Conservation (phyloP, 2,329 filamentous ascomycete genomes). For the Fulvia fulva region DNA sequence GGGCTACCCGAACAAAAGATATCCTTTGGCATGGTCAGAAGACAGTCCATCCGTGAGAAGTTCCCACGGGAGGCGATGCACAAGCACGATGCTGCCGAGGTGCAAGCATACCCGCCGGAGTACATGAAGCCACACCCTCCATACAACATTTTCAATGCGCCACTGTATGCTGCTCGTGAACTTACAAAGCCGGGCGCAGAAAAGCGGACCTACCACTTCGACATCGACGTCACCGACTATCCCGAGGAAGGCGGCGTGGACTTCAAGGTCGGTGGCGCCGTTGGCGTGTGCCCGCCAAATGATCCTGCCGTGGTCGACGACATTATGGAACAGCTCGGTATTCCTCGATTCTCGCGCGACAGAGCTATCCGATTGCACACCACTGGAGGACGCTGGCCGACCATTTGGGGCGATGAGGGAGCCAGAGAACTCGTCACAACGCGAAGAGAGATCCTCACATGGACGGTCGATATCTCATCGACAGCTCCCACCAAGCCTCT, state of each 20-base stretch:
- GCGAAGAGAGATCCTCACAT: conserved; percentile 84
- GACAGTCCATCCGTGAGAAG: conserved; percentile 52
- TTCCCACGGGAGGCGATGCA: conserved; percentile 45
- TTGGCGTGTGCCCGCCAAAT: conserved; percentile 89
- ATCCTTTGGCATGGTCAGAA: conserved; percentile 40
- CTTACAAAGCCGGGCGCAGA: conserved; percentile 84
- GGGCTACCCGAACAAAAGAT: conserved; percentile 73
- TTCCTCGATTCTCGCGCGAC: conserved; percentile 78
- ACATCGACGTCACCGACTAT: conserved; percentile 93
- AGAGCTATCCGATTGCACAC: conserved; percentile 79
- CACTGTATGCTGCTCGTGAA: conserved; percentile 77
- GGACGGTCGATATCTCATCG: conserved; percentile 92
- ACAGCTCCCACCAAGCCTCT: conserved; percentile 86
- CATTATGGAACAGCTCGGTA: conserved; percentile 73
- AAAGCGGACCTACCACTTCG: conserved; percentile 97
- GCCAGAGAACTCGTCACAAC: conserved; percentile 84
- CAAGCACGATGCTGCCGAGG: conserved; percentile 38
- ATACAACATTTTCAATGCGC: conserved; percentile 87
- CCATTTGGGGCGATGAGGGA: conserved; percentile 92
- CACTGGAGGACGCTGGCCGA: conserved; percentile 82
- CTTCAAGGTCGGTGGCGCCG: conserved; percentile 94
- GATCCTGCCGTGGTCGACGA: conserved; percentile 72
- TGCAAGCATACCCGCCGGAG: conserved; percentile 66
- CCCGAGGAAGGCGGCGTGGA: conserved; percentile 78
- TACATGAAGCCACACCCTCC: conserved; percentile 95